These are phyloP conservation scores for Ensete glaucum DNA, from an alignment of 176 grass and related monocot genomes.

Conservation along the genomic window DNA sequence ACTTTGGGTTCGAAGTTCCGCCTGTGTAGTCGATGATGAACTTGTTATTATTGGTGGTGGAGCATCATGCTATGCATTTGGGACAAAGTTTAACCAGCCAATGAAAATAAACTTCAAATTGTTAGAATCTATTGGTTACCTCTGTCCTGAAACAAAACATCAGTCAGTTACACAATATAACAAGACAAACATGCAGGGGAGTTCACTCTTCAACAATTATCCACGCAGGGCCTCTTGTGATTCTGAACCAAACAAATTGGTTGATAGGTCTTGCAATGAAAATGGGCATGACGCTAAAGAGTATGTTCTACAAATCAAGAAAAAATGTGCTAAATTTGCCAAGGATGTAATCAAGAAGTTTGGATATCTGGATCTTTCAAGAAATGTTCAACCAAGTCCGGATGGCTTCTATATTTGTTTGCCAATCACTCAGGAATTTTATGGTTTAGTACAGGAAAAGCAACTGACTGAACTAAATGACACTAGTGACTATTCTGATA, in stretches of 20 bases:
- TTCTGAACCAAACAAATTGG: neutral
- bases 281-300: constrained; percentile 19
- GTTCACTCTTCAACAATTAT: constrained; percentile 20
- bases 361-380: constrained; percentile 76
- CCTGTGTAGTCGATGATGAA: constrained; percentile 52
- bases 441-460: constrained; percentile 31
- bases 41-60: constrained; percentile 82
- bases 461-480: constrained; percentile 22
- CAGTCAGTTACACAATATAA: constrained; percentile 1
- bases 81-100: constrained; percentile 72
- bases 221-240: neutral
- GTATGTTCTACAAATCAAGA: constrained; percentile 59
- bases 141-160: constrained; percentile 16
- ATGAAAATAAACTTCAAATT: constrained; percentile 64
- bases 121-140: constrained; percentile 32
- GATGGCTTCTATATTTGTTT: constrained; percentile 53
- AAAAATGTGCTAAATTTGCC: constrained; percentile 61
- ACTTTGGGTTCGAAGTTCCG: constrained; percentile 75
- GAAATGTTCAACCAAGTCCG: constrained; percentile 61
- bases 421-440: constrained; percentile 47
- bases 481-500: constrained; percentile 18
- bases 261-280: constrained; percentile 13
- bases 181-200: constrained; percentile 4
- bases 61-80: constrained; percentile 96
- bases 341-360: constrained; percentile 81